Evolutionary conservation across 176 grass and related monocot genomes (phyloP), one percentile per base, ranked within the genome.

Genomic region (Tillandsia leiboldiana): DNA sequence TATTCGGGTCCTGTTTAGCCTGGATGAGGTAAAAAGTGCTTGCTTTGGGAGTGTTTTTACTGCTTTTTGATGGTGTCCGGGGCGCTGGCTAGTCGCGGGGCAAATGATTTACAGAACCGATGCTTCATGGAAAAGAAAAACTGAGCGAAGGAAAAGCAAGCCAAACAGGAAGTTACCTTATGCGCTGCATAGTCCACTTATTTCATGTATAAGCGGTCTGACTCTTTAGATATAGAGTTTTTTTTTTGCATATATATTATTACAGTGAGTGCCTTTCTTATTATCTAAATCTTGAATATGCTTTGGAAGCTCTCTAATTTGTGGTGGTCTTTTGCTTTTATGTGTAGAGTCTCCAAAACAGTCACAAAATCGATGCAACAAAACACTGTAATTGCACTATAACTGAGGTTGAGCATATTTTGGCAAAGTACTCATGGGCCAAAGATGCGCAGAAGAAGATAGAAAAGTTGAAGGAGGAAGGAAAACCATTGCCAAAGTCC

Each of bases 341-440:
- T 15, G 3, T 69, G 15, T 73, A 97, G 94, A 97, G 85, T 63
- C 71, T 92, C 48, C 67, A 75, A 75, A 81, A 27, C 71, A 97
- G 73, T 63, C 86, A 92, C 74, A 97, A 97, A 67, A 80, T 75
- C 13, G 83, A 77, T 51, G 89, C 84, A 24, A 81, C 74, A 33
- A 92, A 97, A 77, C 84, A 97, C 75, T 97, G 94, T 51, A 87
- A 87, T 29, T 92, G 86, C 75, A 92, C 89, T 13, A 92, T 92
- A 78, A 72, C 86, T 17, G 94, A 97, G 2, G 94, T 96, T 58
- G 92, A 96, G 85, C 88, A 96, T 64, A 84, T 92, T 66, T 70
- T 97, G 51, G 86, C 84, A 18, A 97, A 97, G 81, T 97, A 90
- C 26, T 75, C 84, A 51, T 97, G 94, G 89, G 89, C 94, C 28